phyloP scores from a whole-genome alignment of 352 stramenopile genomes.

The Phytopythium montanum region DNA sequence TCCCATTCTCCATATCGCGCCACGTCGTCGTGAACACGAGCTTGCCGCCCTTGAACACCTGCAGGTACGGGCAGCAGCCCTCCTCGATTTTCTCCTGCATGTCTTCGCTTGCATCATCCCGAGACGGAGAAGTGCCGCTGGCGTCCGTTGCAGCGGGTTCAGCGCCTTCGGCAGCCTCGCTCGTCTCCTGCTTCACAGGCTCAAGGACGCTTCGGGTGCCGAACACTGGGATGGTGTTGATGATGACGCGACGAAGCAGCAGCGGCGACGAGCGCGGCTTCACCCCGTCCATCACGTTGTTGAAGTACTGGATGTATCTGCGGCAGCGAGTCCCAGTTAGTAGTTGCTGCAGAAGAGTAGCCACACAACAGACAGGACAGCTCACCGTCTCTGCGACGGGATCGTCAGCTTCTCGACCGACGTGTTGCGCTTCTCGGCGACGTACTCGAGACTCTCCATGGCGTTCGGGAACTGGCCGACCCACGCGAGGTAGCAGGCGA shows the following conservation, averaged over 20 bases:
- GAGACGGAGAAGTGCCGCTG: not conserved
- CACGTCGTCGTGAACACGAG: slow-evolving; percentile 94
- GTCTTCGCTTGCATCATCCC: slow-evolving; percentile 36
- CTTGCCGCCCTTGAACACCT: slow-evolving; percentile 97
- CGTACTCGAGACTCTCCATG: slow-evolving; percentile 92
- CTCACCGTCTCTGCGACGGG: slow-evolving; percentile 91
- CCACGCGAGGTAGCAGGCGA: slow-evolving; percentile 97
- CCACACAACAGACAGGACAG: not conserved
- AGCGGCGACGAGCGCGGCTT: slow-evolving; percentile 93
- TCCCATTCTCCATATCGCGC: slow-evolving; percentile 79
- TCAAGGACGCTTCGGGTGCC: slow-evolving; percentile 59
- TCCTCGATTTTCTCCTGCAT: slow-evolving; percentile 66
- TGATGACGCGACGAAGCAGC: slow-evolving; percentile 94
- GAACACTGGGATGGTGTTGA: slow-evolving; percentile 93
- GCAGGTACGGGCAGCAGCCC: slow-evolving; percentile 96
- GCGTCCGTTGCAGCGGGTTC: slow-evolving; percentile 8
- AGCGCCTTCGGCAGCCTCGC: slow-evolving; percentile 16
- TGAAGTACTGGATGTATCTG: slow-evolving; percentile 97
- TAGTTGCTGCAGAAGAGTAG: not conserved
- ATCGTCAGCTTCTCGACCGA: slow-evolving; percentile 94
- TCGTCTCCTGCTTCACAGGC: slow-evolving; percentile 43
- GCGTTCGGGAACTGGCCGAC: slow-evolving; percentile 90
- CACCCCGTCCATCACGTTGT: slow-evolving; percentile 96
- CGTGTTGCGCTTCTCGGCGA: slow-evolving; percentile 85
- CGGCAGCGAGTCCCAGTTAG: not conserved